Conservation (phyloP, 2,329 filamentous ascomycete genomes). For the Metarhizium brunneum region DNA sequence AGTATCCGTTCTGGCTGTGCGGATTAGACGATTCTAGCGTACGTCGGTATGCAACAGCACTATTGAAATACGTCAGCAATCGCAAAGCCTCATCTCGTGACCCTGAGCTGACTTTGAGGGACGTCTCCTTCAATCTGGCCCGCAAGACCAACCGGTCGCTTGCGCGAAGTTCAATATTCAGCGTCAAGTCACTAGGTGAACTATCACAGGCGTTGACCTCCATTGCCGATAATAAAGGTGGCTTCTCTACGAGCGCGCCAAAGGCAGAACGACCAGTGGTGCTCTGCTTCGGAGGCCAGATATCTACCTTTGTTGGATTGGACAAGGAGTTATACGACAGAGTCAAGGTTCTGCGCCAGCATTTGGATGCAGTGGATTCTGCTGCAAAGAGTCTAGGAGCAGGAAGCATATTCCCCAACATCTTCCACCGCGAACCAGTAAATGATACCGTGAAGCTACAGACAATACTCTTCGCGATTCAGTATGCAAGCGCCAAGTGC, state of each 20-base stretch:
- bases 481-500: constrained; percentile 24
- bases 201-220: background rate
- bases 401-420: constrained; percentile 18
- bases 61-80: background rate
- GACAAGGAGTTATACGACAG: constrained; percentile 20
- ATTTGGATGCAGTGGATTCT: constrained; percentile 8
- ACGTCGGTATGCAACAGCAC: background rate
- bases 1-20: background rate
- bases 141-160: background rate
- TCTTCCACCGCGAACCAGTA: constrained; percentile 19
- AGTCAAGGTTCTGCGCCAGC: constrained; percentile 11
- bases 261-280: constrained; percentile 17
- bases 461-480: constrained; percentile 27
- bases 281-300: constrained; percentile 23
- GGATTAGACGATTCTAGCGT: background rate
- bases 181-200: background rate
- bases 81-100: background rate
- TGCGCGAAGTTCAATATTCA: background rate
- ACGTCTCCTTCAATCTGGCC: background rate
- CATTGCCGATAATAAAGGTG: background rate
- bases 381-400: constrained; percentile 9
- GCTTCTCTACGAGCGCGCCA: background rate
- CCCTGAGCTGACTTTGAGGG: background rate
- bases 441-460: constrained; percentile 24
- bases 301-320: constrained; percentile 19